A percentile compares a stretch with the other conserved stretches of the same genome.
phyloP scores from a whole-genome alignment of 805 yeast species.

The Sugiyamaella mastotermitis region DNA sequence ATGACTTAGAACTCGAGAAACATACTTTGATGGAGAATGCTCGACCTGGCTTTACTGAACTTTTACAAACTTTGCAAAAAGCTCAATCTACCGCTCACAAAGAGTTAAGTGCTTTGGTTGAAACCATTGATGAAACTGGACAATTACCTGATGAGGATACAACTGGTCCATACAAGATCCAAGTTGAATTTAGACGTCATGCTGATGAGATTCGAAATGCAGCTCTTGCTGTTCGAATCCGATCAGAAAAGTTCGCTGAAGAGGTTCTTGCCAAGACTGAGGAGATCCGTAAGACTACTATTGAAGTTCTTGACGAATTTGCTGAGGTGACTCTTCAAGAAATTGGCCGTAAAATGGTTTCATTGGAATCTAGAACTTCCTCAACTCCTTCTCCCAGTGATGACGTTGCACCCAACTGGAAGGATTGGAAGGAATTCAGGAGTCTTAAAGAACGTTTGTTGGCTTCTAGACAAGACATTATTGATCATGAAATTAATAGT shows the following conservation, averaged over 20 bases:
- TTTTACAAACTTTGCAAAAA: constrained; percentile 15
- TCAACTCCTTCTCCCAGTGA: constrained; percentile 3
- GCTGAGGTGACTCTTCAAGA: constrained; percentile 41
- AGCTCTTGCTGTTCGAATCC: constrained; percentile 22
- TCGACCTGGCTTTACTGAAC: constrained; percentile 21
- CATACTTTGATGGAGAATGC: constrained; percentile 11
- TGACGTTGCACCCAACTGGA: constrained; percentile 18
- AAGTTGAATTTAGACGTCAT: constrained; percentile 16
- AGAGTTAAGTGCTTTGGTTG: constrained; percentile 13
- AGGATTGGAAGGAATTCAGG: constrained; percentile 39
- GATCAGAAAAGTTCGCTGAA: constrained; percentile 19
- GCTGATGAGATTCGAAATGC: constrained; percentile 21
- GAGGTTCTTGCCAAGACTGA: constrained; percentile 20
- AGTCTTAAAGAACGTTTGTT: constrained; percentile 36
- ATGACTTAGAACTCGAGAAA: constrained; percentile 22
- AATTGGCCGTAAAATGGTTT: constrained; percentile 36
- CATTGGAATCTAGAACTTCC: constrained; percentile 12
- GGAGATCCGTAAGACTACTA: constrained; percentile 27
- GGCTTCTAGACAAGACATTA: constrained; percentile 36
- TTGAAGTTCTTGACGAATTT: constrained; percentile 44
- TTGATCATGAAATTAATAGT: constrained; percentile 31
- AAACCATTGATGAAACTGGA: constrained; percentile 11
- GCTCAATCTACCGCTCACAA: constrained; percentile 12
- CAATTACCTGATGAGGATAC: constrained; percentile 7
- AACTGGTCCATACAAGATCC: constrained; percentile 15